phyloP scores from a whole-genome alignment of 225 moss, liverwort and hornwort genomes.

The Antitrichia curtipendula region DNA sequence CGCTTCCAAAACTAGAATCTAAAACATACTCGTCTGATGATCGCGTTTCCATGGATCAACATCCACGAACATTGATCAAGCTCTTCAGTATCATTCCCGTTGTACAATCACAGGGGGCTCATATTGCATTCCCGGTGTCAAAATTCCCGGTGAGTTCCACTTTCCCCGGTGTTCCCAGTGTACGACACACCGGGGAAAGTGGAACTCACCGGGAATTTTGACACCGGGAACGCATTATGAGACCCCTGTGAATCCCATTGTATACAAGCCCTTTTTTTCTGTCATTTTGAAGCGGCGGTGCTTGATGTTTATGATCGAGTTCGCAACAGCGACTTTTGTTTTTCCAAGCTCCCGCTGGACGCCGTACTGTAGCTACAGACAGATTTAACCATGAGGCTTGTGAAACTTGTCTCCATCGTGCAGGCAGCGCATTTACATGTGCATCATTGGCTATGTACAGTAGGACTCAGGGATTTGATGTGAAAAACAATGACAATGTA shows the following conservation, averaged over 20 bases:
- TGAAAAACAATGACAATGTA: not conserved
- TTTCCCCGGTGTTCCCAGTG: no score
- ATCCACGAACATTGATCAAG: not conserved
- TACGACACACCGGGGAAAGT: no score
- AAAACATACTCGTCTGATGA: not conserved
- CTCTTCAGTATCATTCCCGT: not conserved
- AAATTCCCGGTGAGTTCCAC: no score
- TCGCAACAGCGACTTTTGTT: not conserved
- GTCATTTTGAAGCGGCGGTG: not conserved
- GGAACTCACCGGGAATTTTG: no score
- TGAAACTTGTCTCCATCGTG: not conserved
- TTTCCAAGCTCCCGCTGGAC: not conserved
- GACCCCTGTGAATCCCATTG: no score
- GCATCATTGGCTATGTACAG: not conserved
- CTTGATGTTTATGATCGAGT: not conserved
- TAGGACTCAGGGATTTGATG: not conserved
- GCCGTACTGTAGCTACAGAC: not conserved
- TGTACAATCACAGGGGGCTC: no score
- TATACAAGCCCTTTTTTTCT: not conserved
- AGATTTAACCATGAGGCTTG: not conserved
- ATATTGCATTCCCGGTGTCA: no score
- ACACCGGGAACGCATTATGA: no score
- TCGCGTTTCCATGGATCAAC: not conserved
- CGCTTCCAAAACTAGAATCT: not conserved
- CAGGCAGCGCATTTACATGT: not conserved